Conservation (phyloP, 179 eudicot genomes). For the Amaranthus tricolor region DNA sequence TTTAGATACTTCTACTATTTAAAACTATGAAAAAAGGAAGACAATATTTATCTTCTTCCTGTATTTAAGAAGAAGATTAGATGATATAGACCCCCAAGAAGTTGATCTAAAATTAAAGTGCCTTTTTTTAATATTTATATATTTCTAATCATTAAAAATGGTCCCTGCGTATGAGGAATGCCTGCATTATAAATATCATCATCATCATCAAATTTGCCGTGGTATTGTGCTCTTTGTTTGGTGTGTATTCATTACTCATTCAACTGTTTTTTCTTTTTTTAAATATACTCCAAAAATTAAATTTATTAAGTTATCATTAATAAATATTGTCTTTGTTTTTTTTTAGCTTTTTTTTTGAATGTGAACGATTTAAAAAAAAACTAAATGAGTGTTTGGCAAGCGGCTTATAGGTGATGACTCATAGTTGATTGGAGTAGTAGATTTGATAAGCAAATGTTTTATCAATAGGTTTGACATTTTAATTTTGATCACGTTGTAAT, state of each 20-base stretch:
- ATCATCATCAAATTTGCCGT: constrained; percentile 13
- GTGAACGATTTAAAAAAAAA: not conserved
- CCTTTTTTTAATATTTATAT: constrained; percentile 13
- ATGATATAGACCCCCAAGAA: constrained; percentile 9
- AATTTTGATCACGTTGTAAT: too few species aligned
- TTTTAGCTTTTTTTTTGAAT: too few species aligned
- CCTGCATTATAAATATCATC: constrained; percentile 12
- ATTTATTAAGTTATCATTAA: not conserved
- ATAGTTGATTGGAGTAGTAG: too few species aligned
- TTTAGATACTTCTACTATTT: too few species aligned
- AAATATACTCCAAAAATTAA: not conserved
- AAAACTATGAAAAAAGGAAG: not conserved
- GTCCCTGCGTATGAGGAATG: constrained; percentile 13
- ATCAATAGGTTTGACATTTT: too few species aligned
- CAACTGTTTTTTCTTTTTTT: constrained; percentile 1
- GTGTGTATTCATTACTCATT: not conserved
- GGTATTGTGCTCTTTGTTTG: constrained; percentile 3
- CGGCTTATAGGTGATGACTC: too few species aligned
- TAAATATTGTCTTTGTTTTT: not conserved
- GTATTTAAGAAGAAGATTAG: not conserved
- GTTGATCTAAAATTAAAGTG: constrained; percentile 10
- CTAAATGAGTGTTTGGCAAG: not conserved
- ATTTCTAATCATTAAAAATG: constrained; percentile 25
- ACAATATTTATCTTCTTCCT: constrained; percentile 13
- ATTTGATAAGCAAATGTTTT: too few species aligned